These are phyloP conservation scores for Lactifluus hygrophoroides DNA, from an alignment of 768 basidiomycete genomes.

Conservation along the genomic window DNA sequence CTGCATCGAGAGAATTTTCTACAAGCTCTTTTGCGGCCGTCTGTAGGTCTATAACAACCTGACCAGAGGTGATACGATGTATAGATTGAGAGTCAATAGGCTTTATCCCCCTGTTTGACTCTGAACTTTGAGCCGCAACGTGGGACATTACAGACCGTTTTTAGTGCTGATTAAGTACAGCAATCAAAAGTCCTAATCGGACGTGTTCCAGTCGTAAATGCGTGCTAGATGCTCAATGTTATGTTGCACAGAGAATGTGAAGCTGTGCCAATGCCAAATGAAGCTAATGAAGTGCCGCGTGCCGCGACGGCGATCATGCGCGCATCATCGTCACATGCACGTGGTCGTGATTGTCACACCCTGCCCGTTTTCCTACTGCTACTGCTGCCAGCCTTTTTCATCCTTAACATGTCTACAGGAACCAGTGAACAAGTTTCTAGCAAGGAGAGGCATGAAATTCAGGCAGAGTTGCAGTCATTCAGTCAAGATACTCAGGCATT, in stretches of 20 bases:
- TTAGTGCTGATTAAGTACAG: neutral
- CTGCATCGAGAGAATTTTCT: constrained; percentile 93
- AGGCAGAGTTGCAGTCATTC: neutral
- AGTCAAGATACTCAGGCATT: constrained; percentile 5
- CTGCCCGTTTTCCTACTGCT: neutral
- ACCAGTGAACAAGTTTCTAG: neutral
- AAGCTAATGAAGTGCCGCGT: neutral
- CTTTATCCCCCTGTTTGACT: constrained; percentile 26
- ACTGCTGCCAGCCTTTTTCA: neutral
- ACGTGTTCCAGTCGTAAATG: too few relatives aligned
- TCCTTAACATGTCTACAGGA: neutral
- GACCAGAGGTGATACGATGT: constrained; percentile 88
- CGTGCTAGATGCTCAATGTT: neutral
- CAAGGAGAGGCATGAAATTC: constrained; percentile 5
- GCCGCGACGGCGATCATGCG: neutral
- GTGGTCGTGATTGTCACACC: constrained; percentile 8
- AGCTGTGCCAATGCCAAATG: neutral
- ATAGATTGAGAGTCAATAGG: constrained; percentile 71
- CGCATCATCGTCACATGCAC: constrained; percentile 10
- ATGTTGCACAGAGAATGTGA: neutral
- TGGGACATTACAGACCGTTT: neutral
- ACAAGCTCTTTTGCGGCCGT: constrained; percentile 93
- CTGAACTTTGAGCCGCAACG: neutral
- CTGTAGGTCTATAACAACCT: constrained; percentile 90
- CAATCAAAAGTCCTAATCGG: too few relatives aligned